Evolutionary conservation across 441 rosid species (phyloP).

Genomic region (Populus hybrid): DNA sequence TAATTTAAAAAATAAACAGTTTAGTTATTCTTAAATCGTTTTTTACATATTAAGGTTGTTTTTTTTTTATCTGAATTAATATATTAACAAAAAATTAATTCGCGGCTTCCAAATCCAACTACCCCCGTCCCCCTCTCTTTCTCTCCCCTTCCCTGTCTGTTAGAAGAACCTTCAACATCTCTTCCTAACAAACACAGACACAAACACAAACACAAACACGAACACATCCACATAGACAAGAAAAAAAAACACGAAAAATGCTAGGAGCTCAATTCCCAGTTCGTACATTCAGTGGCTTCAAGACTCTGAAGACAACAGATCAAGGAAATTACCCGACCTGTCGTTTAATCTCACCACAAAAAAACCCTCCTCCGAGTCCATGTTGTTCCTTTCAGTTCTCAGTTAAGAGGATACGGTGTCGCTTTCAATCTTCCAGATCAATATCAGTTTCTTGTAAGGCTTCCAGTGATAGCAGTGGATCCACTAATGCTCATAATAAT

Average conservation of each 20-base stretch:
- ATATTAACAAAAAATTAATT: too few species aligned
- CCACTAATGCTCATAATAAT: conserved; percentile 28
- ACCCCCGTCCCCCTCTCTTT: neutral
- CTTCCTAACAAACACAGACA: neutral
- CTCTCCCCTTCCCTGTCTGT: neutral
- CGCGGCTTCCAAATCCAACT: neutral
- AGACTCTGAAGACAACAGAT: conserved; percentile 7
- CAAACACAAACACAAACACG: neutral
- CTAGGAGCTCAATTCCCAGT: conserved; percentile 24
- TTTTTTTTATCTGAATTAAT: too few species aligned
- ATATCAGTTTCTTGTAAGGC: conserved; percentile 37
- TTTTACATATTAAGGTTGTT: neutral
- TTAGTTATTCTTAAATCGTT: neutral
- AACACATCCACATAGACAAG: neutral
- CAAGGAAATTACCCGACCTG: neutral
- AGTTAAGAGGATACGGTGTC: conserved; percentile 15
- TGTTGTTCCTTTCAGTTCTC: neutral
- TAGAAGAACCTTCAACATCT: neutral
- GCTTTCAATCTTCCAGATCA: neutral
- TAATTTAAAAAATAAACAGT: too few species aligned
- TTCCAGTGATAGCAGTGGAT: conserved; percentile 31
- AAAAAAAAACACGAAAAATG: conserved; percentile 16
- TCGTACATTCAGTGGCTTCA: conserved; percentile 16
- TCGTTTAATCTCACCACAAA: neutral
- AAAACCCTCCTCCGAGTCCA: neutral